A percentile compares a stretch with the other conserved stretches of the same genome.
These are phyloP conservation scores for Tylopilus sp. DNA, from an alignment of 1,284 basidiomycete species.

Conservation along the genomic window DNA sequence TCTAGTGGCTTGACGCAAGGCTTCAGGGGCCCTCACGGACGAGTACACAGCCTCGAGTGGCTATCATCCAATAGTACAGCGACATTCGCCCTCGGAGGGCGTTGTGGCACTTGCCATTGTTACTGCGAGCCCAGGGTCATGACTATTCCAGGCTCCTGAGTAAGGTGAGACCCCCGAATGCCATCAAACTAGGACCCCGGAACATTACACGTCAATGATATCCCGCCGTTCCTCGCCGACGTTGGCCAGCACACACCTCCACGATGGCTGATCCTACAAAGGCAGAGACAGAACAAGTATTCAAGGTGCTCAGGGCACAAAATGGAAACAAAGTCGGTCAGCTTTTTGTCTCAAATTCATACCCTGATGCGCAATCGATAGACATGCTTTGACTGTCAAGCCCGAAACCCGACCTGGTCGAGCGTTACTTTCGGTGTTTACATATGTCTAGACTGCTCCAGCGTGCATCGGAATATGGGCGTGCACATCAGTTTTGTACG, in stretches of 20 bases:
- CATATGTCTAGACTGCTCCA: slow-evolving; percentile 97
- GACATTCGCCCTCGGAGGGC: too few relatives aligned
- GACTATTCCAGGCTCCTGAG: too few relatives aligned
- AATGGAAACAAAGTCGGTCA: slow-evolving; percentile 83
- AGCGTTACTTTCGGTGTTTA: slow-evolving; percentile 96
- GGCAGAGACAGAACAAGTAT: slow-evolving; percentile 74
- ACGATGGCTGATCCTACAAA: slow-evolving; percentile 70
- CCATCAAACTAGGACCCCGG: slow-evolving; percentile 17
- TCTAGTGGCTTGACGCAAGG: not conserved
- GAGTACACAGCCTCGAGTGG: not conserved
- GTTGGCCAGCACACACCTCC: slow-evolving; percentile 5
- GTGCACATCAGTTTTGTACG: slow-evolving; percentile 98
- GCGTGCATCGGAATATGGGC: slow-evolving; percentile 93
- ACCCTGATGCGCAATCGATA: slow-evolving; percentile 35
- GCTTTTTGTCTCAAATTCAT: not conserved
- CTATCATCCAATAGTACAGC: too few relatives aligned
- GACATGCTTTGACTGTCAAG: slow-evolving; percentile 96
- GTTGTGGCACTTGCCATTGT: too few relatives aligned
- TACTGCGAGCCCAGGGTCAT: too few relatives aligned
- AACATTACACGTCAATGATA: slow-evolving; percentile 19
- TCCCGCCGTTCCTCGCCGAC: slow-evolving; percentile 6
- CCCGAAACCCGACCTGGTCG: slow-evolving; percentile 97
- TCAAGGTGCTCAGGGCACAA: slow-evolving; percentile 73
- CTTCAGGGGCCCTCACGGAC: not conserved
- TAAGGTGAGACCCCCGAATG: too few relatives aligned